These are phyloP conservation scores for Phytophthora macrochlamydospora DNA, from an alignment of 352 stramenopile genomes.

Conservation along the genomic window DNA sequence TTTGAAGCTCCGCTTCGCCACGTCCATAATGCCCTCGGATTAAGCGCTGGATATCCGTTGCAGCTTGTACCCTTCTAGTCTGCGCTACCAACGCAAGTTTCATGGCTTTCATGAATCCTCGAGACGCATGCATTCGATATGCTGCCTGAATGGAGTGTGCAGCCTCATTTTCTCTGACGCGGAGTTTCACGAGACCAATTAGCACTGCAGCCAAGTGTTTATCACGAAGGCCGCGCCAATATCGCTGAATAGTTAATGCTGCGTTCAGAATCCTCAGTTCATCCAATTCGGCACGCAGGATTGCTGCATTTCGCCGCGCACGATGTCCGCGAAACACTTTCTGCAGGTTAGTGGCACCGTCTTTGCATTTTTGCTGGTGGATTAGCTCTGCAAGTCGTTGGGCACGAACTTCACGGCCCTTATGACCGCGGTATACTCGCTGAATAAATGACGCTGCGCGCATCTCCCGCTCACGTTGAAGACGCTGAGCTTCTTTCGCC, in stretches of 20 bases:
- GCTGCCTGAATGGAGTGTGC: constrained; percentile 62
- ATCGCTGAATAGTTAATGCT: constrained; percentile 72
- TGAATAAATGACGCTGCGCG: constrained; percentile 67
- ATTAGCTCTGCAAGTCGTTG: constrained; percentile 57
- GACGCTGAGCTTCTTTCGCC: constrained; percentile 46
- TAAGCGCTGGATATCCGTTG: constrained; percentile 77
- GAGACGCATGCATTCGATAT: constrained; percentile 66
- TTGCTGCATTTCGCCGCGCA: constrained; percentile 44
- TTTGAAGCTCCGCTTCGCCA: constrained; percentile 64
- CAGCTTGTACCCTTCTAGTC: constrained; percentile 39
- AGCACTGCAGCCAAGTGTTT: constrained; percentile 79
- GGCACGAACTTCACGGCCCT: constrained; percentile 51
- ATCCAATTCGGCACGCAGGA: constrained; percentile 46
- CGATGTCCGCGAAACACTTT: constrained; percentile 70
- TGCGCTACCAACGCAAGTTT: constrained; percentile 54
- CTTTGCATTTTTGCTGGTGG: constrained; percentile 47
- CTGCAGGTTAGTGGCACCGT: constrained; percentile 67
- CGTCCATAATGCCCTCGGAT: constrained; percentile 83
- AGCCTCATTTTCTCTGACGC: constrained; percentile 58
- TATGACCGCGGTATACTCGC: constrained; percentile 74
- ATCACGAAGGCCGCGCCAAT: constrained; percentile 77
- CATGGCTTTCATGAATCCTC: constrained; percentile 69
- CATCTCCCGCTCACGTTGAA: constrained; percentile 50
- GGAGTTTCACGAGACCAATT: constrained; percentile 71
- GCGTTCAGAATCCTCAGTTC: constrained; percentile 53